Evolutionary conservation across 108 stramenopile genomes (phyloP).

Genomic region (Conticribra weissflogii): DNA sequence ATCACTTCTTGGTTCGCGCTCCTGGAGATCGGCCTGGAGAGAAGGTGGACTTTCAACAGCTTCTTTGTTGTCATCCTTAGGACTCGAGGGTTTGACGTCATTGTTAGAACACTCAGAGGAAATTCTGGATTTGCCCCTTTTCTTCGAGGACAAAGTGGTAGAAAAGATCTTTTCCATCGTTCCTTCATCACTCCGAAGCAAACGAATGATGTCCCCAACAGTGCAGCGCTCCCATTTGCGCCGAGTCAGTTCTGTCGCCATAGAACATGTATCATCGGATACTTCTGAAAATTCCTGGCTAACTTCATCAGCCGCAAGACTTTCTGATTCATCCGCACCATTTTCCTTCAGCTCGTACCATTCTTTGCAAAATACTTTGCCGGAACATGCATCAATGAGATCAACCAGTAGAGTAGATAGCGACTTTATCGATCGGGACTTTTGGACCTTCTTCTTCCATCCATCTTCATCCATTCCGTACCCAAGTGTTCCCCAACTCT

Average conservation of each 20-base stretch:
- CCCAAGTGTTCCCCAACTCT: conserved; percentile 56
- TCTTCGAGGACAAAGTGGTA: not conserved
- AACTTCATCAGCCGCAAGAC: conserved; percentile 1
- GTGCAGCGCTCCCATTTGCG: conserved; percentile 45
- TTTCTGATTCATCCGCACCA: conserved; percentile 25
- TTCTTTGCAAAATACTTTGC: conserved; percentile 54
- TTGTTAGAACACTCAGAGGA: too few species aligned
- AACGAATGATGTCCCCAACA: conserved; percentile 2
- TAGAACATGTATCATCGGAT: conserved; percentile 18
- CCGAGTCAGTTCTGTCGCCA: conserved; percentile 15
- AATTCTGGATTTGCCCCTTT: conserved; percentile 15
- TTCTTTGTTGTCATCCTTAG: too few species aligned
- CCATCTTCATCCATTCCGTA: conserved; percentile 13
- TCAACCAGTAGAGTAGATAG: conserved; percentile 56
- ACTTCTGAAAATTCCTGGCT: conserved; percentile 1
- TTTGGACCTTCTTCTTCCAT: conserved; percentile 53
- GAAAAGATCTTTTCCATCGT: not conserved
- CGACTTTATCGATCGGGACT: conserved; percentile 46
- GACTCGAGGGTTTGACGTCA: too few species aligned
- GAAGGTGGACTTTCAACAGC: too few species aligned
- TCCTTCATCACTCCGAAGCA: conserved; percentile 1
- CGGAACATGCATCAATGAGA: conserved; percentile 62
- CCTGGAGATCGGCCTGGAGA: too few species aligned
- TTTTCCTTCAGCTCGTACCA: conserved; percentile 57
- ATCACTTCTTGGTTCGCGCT: too few species aligned